These are phyloP conservation scores for Wakefieldia striispora DNA, from an alignment of 768 basidiomycete species.

Conservation along the genomic window DNA sequence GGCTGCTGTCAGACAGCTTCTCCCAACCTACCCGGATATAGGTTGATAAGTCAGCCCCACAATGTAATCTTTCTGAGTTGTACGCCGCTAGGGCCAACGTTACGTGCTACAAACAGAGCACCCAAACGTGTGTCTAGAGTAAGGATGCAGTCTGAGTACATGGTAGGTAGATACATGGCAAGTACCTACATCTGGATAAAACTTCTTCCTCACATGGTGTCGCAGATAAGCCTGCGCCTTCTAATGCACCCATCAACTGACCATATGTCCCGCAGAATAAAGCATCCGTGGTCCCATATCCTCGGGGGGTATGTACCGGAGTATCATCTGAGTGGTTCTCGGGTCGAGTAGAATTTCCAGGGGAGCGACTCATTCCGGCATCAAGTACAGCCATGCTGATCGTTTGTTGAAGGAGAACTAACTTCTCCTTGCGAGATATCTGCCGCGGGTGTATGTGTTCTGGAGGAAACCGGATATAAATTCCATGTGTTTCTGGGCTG, in stretches of 20 bases:
- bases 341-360: conserved; percentile 8
- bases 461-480: conserved; percentile 24
- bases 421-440: conserved; percentile 20
- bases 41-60: conserved; percentile 33
- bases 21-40: neutral
- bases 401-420: conserved; percentile 32
- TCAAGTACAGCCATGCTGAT: conserved; percentile 38
- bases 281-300: conserved; percentile 24
- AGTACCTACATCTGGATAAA: conserved; percentile 32
- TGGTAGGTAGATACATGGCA: neutral
- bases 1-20: neutral
- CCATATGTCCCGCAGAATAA: conserved; percentile 45
- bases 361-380: conserved; percentile 40
- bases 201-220: conserved; percentile 30
- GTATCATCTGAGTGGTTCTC: neutral
- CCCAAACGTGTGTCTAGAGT: conserved; percentile 39
- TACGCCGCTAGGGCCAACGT: conserved; percentile 27
- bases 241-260: conserved; percentile 39
- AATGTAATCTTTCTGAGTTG: conserved; percentile 40
- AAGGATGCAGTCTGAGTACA: neutral
- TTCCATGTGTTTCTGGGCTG: conserved; percentile 12
- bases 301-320: conserved; percentile 1
- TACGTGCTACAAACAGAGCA: conserved; percentile 39
- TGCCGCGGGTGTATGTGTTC: neutral
- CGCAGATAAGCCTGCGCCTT: conserved; percentile 36